Evolutionary conservation across 192 early-diverging fungal genomes (phyloP).

Genomic region (Coemansia sp.): DNA sequence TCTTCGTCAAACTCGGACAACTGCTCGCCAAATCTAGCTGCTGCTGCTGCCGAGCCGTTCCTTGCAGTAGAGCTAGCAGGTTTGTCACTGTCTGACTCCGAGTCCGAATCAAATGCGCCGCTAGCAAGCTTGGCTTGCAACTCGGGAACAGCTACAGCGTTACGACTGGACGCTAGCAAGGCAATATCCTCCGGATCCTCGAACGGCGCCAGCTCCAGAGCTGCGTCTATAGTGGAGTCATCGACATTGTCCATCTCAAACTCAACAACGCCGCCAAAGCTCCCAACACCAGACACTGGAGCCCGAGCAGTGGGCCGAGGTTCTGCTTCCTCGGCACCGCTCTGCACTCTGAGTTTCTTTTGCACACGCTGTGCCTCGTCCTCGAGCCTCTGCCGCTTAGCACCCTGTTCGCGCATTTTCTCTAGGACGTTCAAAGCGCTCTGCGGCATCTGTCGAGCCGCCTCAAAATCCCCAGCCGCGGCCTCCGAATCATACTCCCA

Average conservation of each 20-base stretch:
- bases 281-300: not conserved
- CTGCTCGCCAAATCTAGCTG: not conserved
- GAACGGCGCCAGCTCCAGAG: conserved; percentile 17
- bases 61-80: not conserved
- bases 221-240: not conserved
- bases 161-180: conserved; percentile 16
- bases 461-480: conserved; percentile 21
- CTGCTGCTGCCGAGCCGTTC: not conserved
- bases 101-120: conserved; percentile 43
- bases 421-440: conserved; percentile 7
- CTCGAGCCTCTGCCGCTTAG: conserved; percentile 11
- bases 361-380: conserved; percentile 12
- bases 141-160: conserved; percentile 16
- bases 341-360: conserved; percentile 4
- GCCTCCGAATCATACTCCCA: conserved; percentile 44
- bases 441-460: conserved; percentile 22
- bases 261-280: not conserved
- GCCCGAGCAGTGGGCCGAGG: not conserved
- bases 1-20: conserved; percentile 16
- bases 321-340: not conserved
- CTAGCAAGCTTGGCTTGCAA: conserved; percentile 45
- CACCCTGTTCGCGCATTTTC: not conserved
- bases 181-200: conserved; percentile 42
- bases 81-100: conserved; percentile 14
- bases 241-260: not conserved